phyloP scores from a whole-genome alignment of 108 stramenopile genomes.

The Pseudonitzschia delicatissima region DNA sequence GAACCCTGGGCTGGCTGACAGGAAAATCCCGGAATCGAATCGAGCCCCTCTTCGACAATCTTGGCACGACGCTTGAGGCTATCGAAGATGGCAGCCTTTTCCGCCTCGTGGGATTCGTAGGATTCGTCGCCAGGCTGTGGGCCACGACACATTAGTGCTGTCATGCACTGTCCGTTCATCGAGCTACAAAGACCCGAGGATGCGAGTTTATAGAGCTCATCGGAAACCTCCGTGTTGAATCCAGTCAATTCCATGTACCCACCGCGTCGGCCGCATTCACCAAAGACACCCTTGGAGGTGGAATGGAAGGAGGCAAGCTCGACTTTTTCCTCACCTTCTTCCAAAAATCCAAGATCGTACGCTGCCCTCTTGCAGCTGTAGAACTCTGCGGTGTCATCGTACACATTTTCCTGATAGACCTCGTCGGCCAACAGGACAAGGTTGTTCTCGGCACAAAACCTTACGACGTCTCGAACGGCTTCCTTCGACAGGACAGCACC shows the following conservation, averaged over 20 bases:
- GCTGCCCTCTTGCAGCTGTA: constrained; percentile 84
- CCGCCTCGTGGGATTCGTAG: constrained; percentile 63
- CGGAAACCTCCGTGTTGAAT: constrained; percentile 75
- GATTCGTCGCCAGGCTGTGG: constrained; percentile 76
- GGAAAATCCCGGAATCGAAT: constrained; percentile 87
- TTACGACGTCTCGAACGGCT: constrained; percentile 86
- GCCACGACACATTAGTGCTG: constrained; percentile 90
- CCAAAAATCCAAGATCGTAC: constrained; percentile 60
- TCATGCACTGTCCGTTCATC: constrained; percentile 90
- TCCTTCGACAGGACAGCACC: constrained; percentile 63
- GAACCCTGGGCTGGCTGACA: constrained; percentile 93
- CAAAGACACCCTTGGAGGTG: constrained; percentile 91
- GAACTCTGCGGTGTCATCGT: constrained; percentile 72
- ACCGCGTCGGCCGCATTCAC: constrained; percentile 98
- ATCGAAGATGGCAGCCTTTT: constrained; percentile 66
- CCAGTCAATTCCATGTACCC: constrained; percentile 95
- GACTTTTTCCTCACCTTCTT: constrained; percentile 47
- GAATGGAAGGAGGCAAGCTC: constrained; percentile 95
- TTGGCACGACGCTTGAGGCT: constrained; percentile 66
- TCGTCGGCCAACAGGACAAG: constrained; percentile 94
- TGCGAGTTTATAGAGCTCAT: constrained; percentile 93
- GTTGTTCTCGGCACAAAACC: constrained; percentile 79
- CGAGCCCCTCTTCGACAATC: constrained; percentile 77
- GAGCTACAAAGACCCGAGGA: constrained; percentile 86
- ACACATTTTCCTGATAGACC: constrained; percentile 99